phyloP scores from a whole-genome alignment of 306 rosid species.

The Acacia confusa region DNA sequence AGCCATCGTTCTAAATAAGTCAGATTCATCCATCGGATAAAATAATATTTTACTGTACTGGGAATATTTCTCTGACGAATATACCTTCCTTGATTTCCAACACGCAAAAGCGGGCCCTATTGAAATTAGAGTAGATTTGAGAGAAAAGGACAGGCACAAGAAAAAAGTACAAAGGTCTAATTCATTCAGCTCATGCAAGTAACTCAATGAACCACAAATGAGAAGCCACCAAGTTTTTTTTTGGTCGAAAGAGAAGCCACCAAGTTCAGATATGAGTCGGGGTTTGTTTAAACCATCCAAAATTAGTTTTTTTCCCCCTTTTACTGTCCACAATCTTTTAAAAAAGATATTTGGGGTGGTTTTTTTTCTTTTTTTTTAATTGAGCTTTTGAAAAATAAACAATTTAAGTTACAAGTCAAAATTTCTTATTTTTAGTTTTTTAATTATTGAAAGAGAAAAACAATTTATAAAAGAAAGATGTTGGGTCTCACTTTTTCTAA shows the following conservation, averaged over 20 bases:
- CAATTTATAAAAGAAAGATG: too few species aligned
- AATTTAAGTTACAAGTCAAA: too few species aligned
- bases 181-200: constrained; percentile 34
- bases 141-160: constrained; percentile 38
- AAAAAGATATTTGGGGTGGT: too few species aligned
- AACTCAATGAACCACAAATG: constrained; percentile 23
- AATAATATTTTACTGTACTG: not conserved
- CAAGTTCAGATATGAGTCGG: constrained; percentile 2
- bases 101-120: not conserved
- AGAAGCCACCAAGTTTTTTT: constrained; percentile 30
- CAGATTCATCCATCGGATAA: not conserved
- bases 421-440: too few species aligned
- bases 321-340: too few species aligned
- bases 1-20: not conserved
- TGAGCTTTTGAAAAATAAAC: too few species aligned
- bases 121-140: not conserved
- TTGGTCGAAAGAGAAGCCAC: constrained; percentile 36
- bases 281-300: too few species aligned
- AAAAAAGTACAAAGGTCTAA: not conserved
- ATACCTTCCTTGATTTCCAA: not conserved
- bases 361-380: too few species aligned
- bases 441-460: too few species aligned
- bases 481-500: too few species aligned
- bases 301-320: too few species aligned
- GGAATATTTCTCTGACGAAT: not conserved